These are phyloP conservation scores for Fusarium musae DNA, from an alignment of 2,329 filamentous ascomycete species.

Conservation along the genomic window DNA sequence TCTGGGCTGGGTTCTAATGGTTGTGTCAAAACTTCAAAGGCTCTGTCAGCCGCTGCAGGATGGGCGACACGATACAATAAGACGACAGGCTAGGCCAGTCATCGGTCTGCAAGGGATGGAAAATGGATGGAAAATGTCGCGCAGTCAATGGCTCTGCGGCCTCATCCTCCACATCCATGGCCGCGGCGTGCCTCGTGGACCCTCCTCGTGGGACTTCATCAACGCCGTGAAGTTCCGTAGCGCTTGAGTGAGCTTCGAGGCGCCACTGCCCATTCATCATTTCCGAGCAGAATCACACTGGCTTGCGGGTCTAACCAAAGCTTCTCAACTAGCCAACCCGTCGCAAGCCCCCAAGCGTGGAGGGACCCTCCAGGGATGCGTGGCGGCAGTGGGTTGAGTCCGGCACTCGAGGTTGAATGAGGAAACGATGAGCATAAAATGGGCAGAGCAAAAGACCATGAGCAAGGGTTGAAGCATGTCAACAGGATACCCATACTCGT, in stretches of 20 bases:
- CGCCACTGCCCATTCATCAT: slow-evolving; percentile 37
- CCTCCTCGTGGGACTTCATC: slow-evolving; percentile 33
- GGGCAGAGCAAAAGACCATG: slow-evolving; percentile 6
- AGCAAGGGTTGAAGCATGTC: background rate
- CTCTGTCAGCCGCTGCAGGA: slow-evolving; percentile 2
- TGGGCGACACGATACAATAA: slow-evolving; percentile 2
- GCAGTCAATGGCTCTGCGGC: slow-evolving; percentile 24
- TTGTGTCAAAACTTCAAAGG: background rate
- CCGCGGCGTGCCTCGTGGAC: slow-evolving; percentile 30
- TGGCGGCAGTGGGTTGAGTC: slow-evolving; percentile 24
- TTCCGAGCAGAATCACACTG: slow-evolving; percentile 38
- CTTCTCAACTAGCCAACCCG: slow-evolving; percentile 25
- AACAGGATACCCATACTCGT: background rate
- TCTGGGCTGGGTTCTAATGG: background rate
- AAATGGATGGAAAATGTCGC: slow-evolving; percentile 33
- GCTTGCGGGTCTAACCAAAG: slow-evolving; percentile 21
- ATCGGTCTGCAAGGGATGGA: slow-evolving; percentile 20
- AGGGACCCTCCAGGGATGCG: slow-evolving; percentile 30
- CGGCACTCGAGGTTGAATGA: slow-evolving; percentile 20
- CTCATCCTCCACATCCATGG: slow-evolving; percentile 26
- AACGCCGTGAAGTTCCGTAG: slow-evolving; percentile 29
- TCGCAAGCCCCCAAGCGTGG: slow-evolving; percentile 16
- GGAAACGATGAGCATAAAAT: slow-evolving; percentile 26
- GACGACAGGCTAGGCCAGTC: background rate
- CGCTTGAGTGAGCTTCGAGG: slow-evolving; percentile 15